These are phyloP conservation scores for Botryotinia globosa DNA, from an alignment of 2,329 filamentous ascomycete species.

Conservation along the genomic window DNA sequence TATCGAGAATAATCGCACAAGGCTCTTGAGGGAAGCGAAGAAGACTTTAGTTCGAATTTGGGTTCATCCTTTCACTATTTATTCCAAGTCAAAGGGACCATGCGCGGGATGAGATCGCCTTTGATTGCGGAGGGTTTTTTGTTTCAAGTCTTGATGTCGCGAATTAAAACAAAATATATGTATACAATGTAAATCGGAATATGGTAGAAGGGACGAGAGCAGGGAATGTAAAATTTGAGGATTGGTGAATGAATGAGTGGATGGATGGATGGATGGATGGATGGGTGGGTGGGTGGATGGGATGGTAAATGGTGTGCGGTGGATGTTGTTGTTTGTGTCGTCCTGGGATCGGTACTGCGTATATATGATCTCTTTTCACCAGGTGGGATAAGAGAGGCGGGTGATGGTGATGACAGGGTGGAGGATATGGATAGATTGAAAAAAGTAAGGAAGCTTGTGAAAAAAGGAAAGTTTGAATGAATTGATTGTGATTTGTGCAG, in stretches of 20 bases:
- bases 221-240: constrained; percentile 19
- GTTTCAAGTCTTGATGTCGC: constrained; percentile 15
- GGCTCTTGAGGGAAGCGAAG: not conserved
- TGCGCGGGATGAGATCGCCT: constrained; percentile 10
- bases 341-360: not conserved
- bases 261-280: not conserved
- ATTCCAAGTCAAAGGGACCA: constrained; percentile 10
- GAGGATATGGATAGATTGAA: constrained; percentile 2
- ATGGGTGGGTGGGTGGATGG: not conserved
- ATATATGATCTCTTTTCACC: not conserved
- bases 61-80: constrained; percentile 16
- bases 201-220: not conserved
- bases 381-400: not conserved
- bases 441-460: not conserved
- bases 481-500: not conserved
- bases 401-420: not conserved
- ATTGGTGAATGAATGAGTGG: too few relatives aligned
- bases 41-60: not conserved
- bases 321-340: not conserved
- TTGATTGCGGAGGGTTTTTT: not conserved
- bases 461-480: not conserved
- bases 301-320: not conserved
- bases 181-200: not conserved
- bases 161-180: not conserved
- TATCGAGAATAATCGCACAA: not conserved